A percentile compares a stretch with the other conserved stretches of the same genome.
These are phyloP conservation scores for Jaltomata sinuosa DNA, from an alignment of 257 asterid species.

Conservation along the genomic window DNA sequence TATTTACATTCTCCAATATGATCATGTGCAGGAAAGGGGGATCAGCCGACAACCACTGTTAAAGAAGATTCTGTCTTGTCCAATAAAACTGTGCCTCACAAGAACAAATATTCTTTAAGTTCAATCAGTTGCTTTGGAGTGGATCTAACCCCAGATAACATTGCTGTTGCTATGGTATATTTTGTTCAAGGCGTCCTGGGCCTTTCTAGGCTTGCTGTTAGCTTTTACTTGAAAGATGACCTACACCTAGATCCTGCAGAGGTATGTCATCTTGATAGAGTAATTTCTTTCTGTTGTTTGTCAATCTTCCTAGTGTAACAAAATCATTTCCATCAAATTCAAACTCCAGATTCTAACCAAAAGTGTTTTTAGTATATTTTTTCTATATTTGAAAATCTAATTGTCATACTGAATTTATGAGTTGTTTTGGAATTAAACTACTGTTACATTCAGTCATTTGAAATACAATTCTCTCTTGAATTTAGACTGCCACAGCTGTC, in stretches of 20 bases:
- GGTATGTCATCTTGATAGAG: constrained; percentile 35
- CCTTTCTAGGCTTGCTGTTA: constrained; percentile 90
- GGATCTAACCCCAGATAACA: constrained; percentile 76
- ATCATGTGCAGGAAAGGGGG: constrained; percentile 53
- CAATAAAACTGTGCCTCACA: constrained; percentile 34
- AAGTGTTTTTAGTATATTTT: background rate
- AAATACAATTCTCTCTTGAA: background rate
- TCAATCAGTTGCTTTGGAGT: constrained; percentile 66
- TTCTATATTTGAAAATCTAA: background rate
- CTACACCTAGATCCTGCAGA: constrained; percentile 97
- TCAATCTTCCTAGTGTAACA: background rate
- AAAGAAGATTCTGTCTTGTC: constrained; percentile 42
- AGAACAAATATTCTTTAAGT: constrained; percentile 47
- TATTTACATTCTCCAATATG: background rate
- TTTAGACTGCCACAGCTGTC: background rate
- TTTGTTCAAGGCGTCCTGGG: constrained; percentile 98
- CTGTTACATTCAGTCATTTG: background rate
- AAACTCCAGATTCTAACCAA: background rate
- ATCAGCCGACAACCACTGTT: constrained; percentile 19
- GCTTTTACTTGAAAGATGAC: constrained; percentile 95
- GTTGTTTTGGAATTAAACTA: background rate
- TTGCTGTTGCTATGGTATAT: constrained; percentile 99
- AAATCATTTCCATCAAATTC: background rate
- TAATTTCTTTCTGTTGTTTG: background rate
- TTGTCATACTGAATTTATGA: background rate